Percentiles rank a stretch among this genome's conserved stretches.
Evolutionary conservation across 2,329 filamentous ascomycete species (phyloP).

Genomic region (Nemania sp.): DNA sequence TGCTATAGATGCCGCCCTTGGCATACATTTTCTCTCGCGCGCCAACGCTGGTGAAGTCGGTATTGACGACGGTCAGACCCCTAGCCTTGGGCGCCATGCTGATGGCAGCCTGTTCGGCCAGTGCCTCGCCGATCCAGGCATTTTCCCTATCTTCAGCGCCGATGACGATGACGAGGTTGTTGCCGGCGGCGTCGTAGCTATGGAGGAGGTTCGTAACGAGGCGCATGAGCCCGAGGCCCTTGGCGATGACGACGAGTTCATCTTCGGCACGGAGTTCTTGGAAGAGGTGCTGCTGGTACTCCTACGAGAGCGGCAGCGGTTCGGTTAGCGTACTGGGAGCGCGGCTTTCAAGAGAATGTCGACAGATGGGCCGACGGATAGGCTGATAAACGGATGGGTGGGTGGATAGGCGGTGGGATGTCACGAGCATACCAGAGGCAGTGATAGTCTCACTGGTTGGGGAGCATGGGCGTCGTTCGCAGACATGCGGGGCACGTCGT

Average conservation of each 20-base stretch:
- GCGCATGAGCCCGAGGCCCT: conserved; percentile 87
- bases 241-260: conserved; percentile 89
- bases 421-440: conserved; percentile 64
- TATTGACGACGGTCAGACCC: conserved; percentile 90
- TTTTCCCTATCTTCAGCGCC: conserved; percentile 93
- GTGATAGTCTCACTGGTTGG: conserved; percentile 78
- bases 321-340: background rate
- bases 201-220: conserved; percentile 95
- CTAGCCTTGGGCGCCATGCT: conserved; percentile 81
- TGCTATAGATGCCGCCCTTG: conserved; percentile 88
- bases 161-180: conserved; percentile 87
- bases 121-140: conserved; percentile 92
- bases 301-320: conserved; percentile 45
- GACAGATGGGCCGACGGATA: background rate
- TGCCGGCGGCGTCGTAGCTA: conserved; percentile 93
- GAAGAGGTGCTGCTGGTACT: conserved; percentile 96
- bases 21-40: conserved; percentile 90
- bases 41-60: conserved; percentile 85
- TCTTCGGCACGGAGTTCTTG: conserved; percentile 87
- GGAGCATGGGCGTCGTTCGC: conserved; percentile 57
- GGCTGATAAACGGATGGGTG: background rate
- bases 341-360: background rate
- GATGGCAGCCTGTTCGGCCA: conserved; percentile 93
- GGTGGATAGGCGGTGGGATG: background rate
- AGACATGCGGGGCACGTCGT: conserved; percentile 53